Evolutionary conservation across 1,139 yeast genomes (phyloP).

Genomic region (Geotrichum aggregatum): DNA sequence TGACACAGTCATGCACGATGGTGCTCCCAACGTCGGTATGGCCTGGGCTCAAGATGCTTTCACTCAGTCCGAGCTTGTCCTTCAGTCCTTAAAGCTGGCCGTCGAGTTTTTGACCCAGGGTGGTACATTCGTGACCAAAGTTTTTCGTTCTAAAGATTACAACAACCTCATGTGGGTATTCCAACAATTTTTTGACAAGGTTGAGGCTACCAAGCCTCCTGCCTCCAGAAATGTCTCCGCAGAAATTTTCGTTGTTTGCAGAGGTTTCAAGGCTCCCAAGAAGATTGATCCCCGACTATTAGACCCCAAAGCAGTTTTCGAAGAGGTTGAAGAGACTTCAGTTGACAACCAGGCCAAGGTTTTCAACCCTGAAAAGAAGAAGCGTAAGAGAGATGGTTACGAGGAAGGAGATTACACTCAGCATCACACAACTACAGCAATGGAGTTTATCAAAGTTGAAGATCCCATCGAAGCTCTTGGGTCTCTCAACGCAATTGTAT

Average conservation of each 20-base stretch:
- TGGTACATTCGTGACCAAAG: slow-evolving; percentile 95
- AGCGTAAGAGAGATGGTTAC: slow-evolving; percentile 92
- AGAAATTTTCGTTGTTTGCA: slow-evolving; percentile 95
- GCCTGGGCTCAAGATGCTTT: slow-evolving; percentile 99
- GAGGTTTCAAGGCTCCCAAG: slow-evolving; percentile 93
- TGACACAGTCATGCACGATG: slow-evolving; percentile 95
- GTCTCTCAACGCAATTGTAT: slow-evolving; percentile 46
- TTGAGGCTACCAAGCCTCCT: slow-evolving; percentile 98
- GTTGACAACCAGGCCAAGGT: slow-evolving; percentile 82
- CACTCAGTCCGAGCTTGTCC: slow-evolving; percentile 91
- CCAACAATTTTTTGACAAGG: slow-evolving; percentile 90
- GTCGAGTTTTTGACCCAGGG: slow-evolving; percentile 90
- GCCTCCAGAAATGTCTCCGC: slow-evolving; percentile 98
- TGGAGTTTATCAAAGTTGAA: slow-evolving; percentile 75
- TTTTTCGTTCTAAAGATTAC: slow-evolving; percentile 96
- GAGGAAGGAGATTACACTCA: slow-evolving; percentile 87
- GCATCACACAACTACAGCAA: slow-evolving; percentile 65
- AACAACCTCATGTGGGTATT: slow-evolving; percentile 96
- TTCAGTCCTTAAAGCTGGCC: slow-evolving; percentile 89
- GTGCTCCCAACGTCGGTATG: slow-evolving; percentile 99
- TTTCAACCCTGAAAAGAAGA: slow-evolving; percentile 87
- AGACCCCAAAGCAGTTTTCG: slow-evolving; percentile 91
- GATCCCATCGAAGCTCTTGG: slow-evolving; percentile 87
- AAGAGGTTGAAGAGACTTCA: slow-evolving; percentile 69
- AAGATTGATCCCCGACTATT: slow-evolving; percentile 86